Percentiles rank a stretch among this genome's conserved stretches.
These are phyloP conservation scores for Plasmodium malariae DNA, from an alignment of 169 alveolate species.

Conservation along the genomic window DNA sequence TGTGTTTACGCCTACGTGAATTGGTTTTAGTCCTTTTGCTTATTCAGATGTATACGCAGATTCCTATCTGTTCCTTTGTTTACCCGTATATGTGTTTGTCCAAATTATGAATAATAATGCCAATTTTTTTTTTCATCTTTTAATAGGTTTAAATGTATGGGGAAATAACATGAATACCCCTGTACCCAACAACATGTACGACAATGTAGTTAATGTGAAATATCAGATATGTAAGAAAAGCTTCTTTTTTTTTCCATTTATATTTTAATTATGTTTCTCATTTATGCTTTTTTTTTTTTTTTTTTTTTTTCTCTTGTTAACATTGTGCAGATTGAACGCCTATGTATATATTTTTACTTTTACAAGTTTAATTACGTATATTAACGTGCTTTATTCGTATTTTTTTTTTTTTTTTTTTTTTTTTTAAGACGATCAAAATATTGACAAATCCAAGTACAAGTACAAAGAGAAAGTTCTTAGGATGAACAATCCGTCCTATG, in stretches of 20 bases:
- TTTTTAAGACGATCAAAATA: conserved; percentile 26
- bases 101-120: neutral
- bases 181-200: neutral
- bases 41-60: no score
- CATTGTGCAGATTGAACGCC: neutral
- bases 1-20: neutral
- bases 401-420: conserved; percentile 2
- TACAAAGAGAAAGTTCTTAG: conserved; percentile 36
- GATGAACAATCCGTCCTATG: conserved; percentile 25
- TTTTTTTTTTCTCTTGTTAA: neutral
- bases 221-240: conserved; percentile 37
- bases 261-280: neutral
- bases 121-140: conserved; percentile 10
- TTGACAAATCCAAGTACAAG: conserved; percentile 37
- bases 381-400: neutral
- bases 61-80: no score
- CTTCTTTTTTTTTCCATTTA: conserved; percentile 1
- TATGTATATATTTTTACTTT: neutral
- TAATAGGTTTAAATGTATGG: conserved; percentile 20
- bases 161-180: conserved; percentile 18
- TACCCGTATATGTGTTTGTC: no score
- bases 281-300: neutral
- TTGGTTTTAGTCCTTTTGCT: neutral
- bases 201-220: conserved; percentile 21
- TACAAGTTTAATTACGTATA: no score